A percentile compares a stretch with the other conserved stretches of the same genome.
Conservation (phyloP, 306 rosid genomes). For the Cicer chorassanicum region DNA sequence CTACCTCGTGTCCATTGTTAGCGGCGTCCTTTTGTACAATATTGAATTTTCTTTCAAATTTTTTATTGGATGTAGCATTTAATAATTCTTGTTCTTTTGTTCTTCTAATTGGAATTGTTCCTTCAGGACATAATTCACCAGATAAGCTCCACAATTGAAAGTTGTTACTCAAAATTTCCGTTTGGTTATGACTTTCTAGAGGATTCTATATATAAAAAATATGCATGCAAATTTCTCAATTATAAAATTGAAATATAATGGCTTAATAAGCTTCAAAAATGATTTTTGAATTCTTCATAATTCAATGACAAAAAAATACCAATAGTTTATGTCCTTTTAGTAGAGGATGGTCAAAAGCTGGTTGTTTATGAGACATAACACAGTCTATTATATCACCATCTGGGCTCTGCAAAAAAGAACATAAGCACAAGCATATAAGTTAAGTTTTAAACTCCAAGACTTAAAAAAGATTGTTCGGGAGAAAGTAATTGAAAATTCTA, state of each 20-base stretch:
- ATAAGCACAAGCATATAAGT: not conserved
- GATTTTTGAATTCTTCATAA: not conserved
- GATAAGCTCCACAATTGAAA: slow-evolving; percentile 74
- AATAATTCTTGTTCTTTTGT: slow-evolving; percentile 68
- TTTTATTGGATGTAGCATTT: slow-evolving; percentile 67
- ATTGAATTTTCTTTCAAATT: slow-evolving; percentile 71
- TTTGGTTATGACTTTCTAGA: slow-evolving; percentile 60
- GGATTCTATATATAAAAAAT: slow-evolving; percentile 55
- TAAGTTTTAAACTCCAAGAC: too few relatives aligned
- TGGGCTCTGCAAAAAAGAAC: slow-evolving; percentile 58
- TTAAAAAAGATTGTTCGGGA: too few relatives aligned
- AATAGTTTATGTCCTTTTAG: slow-evolving; percentile 71
- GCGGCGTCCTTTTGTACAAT: slow-evolving; percentile 67
- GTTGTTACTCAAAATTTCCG: slow-evolving; percentile 45
- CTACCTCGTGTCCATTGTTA: slow-evolving; percentile 79
- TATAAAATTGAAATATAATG: not conserved
- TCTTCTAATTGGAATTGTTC: slow-evolving; percentile 82
- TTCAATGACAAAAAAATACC: slow-evolving; percentile 49
- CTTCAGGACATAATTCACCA: slow-evolving; percentile 77
- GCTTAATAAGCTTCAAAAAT: not conserved
- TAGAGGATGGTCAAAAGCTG: slow-evolving; percentile 89
- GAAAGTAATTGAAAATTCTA: too few relatives aligned
- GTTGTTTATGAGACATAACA: slow-evolving; percentile 73
- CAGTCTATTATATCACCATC: slow-evolving; percentile 94
- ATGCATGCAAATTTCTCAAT: not conserved